Evolutionary conservation across 179 eudicot genomes (phyloP).

Genomic region (Spergularia azorica): DNA sequence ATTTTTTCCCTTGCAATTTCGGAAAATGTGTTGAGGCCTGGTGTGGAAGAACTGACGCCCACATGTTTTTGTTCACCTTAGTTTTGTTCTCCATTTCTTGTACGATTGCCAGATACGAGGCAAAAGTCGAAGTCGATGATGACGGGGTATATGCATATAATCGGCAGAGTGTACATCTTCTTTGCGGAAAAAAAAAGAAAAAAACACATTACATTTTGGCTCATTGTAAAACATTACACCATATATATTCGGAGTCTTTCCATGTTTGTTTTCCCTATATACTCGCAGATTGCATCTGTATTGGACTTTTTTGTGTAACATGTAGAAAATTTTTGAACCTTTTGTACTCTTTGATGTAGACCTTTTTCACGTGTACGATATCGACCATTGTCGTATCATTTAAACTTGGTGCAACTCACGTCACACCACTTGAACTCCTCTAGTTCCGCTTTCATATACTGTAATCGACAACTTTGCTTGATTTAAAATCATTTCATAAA

Average conservation of each 20-base stretch:
- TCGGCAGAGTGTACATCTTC: slow-evolving; percentile 28
- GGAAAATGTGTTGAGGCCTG: slow-evolving; percentile 28
- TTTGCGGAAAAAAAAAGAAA: neutral
- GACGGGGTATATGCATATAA: slow-evolving; percentile 14
- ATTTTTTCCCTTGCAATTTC: slow-evolving; percentile 6
- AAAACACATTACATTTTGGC: neutral
- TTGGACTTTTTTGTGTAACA: too few species aligned
- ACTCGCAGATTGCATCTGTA: neutral
- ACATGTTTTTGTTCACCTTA: slow-evolving; percentile 16
- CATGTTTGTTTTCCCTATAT: neutral
- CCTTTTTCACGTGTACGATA: too few species aligned
- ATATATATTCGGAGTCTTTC: neutral
- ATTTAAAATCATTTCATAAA: too few species aligned
- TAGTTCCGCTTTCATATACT: too few species aligned
- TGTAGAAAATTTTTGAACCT: too few species aligned
- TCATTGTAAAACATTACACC: slow-evolving; percentile 26
- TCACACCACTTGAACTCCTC: too few species aligned
- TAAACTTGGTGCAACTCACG: too few species aligned
- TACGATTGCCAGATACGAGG: slow-evolving; percentile 16
- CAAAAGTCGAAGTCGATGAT: neutral
- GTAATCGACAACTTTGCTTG: too few species aligned
- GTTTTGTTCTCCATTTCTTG: slow-evolving; percentile 14
- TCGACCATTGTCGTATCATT: too few species aligned
- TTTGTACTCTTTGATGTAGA: too few species aligned
- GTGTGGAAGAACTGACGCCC: slow-evolving; percentile 27